A percentile compares a stretch with the other conserved stretches of the same genome.
phyloP scores from a whole-genome alignment of 2,329 filamentous ascomycete genomes.

The Calonectria hawksworthii region DNA sequence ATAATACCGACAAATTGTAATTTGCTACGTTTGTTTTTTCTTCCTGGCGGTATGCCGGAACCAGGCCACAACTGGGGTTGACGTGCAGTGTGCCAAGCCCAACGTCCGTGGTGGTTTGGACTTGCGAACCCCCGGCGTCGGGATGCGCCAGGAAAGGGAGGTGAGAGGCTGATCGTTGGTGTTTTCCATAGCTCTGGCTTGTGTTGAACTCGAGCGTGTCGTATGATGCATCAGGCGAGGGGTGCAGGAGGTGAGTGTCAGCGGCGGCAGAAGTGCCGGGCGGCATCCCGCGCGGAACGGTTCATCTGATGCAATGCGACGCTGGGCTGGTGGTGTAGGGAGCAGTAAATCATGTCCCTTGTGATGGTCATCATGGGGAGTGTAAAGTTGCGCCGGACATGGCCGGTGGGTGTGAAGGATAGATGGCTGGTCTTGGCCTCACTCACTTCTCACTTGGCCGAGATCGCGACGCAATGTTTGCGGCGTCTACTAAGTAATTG shows the following conservation, averaged over 20 bases:
- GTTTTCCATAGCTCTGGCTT: not conserved
- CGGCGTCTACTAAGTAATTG: too few relatives aligned
- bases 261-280: conserved; percentile 26
- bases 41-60: not conserved
- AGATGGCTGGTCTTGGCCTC: not conserved
- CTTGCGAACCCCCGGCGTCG: not conserved
- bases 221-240: conserved; percentile 26
- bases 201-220: not conserved
- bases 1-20: not conserved
- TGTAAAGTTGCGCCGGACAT: not conserved
- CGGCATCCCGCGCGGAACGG: not conserved
- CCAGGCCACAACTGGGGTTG: not conserved
- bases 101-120: not conserved
- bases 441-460: not conserved
- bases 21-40: not conserved
- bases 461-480: not conserved
- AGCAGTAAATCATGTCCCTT: not conserved
- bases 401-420: not conserved
- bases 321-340: not conserved
- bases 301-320: conserved; percentile 20
- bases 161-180: not conserved
- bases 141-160: not conserved
- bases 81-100: not conserved
- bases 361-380: not conserved
- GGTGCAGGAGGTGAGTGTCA: not conserved